Percentiles rank a stretch among this genome's conserved stretches.
phyloP scores from a whole-genome alignment of 495 filamentous ascomycete species.

The Penicillium turbatum region DNA sequence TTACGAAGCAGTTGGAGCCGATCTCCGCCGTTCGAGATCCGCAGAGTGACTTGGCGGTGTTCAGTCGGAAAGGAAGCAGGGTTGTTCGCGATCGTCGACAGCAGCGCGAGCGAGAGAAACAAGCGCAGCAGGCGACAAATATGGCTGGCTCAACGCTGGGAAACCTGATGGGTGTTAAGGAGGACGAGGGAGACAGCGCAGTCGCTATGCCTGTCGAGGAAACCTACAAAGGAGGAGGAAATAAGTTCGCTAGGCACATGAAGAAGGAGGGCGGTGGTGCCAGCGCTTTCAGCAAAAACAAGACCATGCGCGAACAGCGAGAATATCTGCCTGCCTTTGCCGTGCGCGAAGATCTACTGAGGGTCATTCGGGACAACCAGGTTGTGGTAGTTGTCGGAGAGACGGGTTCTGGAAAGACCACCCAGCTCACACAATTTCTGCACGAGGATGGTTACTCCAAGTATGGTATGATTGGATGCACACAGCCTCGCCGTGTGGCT shows the following conservation, averaged over 20 bases:
- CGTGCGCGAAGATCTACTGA: conserved; percentile 89
- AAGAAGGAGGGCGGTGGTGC: conserved; percentile 79
- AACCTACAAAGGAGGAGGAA: conserved; percentile 54
- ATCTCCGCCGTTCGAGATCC: conserved; percentile 89
- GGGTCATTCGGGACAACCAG: conserved; percentile 94
- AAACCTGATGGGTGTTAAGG: conserved; percentile 91
- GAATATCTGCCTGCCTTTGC: conserved; percentile 96
- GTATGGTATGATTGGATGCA: conserved; percentile 87
- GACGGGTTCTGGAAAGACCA: conserved; percentile 95
- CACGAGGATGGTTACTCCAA: conserved; percentile 91
- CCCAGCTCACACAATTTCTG: conserved; percentile 91
- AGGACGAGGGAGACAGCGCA: conserved; percentile 89
- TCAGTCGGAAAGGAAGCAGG: conserved; percentile 90
- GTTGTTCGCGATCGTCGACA: conserved; percentile 88
- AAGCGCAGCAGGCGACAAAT: conserved; percentile 93
- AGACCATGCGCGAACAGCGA: conserved; percentile 84
- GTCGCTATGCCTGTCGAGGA: conserved; percentile 72
- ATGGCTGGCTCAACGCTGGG: conserved; percentile 88
- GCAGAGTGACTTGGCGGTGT: conserved; percentile 99
- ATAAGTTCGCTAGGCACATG: conserved; percentile 87
- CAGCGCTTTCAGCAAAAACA: conserved; percentile 89
- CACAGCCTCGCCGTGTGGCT: conserved; percentile 89
- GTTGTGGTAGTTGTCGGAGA: conserved; percentile 95
- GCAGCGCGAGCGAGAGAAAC: conserved; percentile 89
- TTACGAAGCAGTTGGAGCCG: conserved; percentile 95